Base-by-base conservation (phyloP, 331 rosid species). In the Quercus phellos region DNA sequence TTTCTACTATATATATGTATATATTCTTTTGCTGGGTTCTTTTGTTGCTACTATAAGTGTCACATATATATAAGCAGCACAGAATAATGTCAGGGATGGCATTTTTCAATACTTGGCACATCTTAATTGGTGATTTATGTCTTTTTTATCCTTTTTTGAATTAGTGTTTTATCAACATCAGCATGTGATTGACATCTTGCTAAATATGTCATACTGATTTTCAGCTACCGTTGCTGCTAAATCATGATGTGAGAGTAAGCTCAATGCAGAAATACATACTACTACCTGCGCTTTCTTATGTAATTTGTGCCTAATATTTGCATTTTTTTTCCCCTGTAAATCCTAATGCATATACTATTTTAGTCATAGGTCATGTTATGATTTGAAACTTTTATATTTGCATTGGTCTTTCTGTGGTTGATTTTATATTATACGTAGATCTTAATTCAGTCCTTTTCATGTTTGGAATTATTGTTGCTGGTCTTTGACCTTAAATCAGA, bases 401-500 rank as follows among this genome's bases (percentile, higher is more conserved):
- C n/a, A 4, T n/a, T 76, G 66, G 51, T 61, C 70, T 60, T 68
- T 69, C 24, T 60, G 19, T 55, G 70, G 21, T 77, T 80, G 79
- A 80, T 83, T 46, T 78, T 78, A 74, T 75, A 43, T 70, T n/a
- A 59, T 75, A 9, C 11, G 34, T 72, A 1, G 17, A 13, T 70
- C 61, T 63, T 74, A 46, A 67, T 56, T 34, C 58, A 75, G 55
- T 50, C 67, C 10, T 27, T 2, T 27, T 59, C 67, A 34, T n/a
- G 69, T 73, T 34, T 76, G 78, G 74, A 77, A 73, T 76, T 76
- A 75, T 19, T 67, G 55, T 64, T 60, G 80, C 51, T 77, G 67
- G 81, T 90, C 85, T 86, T 83, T 91, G 80, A 87, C 92, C 80
- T 72, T 24, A 79, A 60, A 73, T 70, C 90, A 85, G 84, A 89